Base-by-base conservation (phyloP, 2,329 filamentous ascomycete genomes). In the Tolypocladium endophyticum region DNA sequence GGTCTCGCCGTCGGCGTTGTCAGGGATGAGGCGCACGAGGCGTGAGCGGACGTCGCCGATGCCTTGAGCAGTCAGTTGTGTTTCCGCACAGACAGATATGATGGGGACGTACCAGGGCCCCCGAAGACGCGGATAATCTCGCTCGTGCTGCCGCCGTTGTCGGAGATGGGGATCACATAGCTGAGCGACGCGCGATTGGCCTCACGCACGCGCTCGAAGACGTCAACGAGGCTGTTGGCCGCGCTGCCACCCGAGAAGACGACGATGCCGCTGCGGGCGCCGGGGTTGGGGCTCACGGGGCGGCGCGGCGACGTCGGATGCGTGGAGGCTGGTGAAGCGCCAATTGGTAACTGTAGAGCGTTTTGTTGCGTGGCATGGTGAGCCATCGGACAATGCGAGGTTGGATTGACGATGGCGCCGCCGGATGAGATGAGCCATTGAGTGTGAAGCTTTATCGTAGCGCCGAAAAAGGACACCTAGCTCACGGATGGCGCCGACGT, bases 101-200 rank as follows among this genome's bases (percentile, higher is more conserved):
- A 18, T 8, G 23, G 11, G 43, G n/a, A 18, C 43, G 11, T 76
- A 87, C 93, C 93, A 64, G 93, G 93, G 1, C 94, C 94, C 18
- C 93, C 94, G 74, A 97, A 94, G 41, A 97, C 92, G 41, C 94
- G 84, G 65, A 97, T 96, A 68, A 97, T 79, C 76, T 97, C 93
- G 53, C 90, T 96, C 2, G 92, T 95, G 66, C 90, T 95, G 45
- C 93, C 93, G 56, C 93, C 93, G 74, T 97, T 97, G 75, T 97
- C 93, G 64, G 89, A 94, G 71, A 97, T 96, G 41, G 93, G 93
- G 58, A 97, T 96, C 61, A 97, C 86, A 72, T 96, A 95, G 74
- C 85, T 90, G 50, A 95, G 76, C 3, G 81, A 77, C 68, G 87
- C 88, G 47, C 81, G 75, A 62, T 88, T 89, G 66, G 81, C 86